Evolutionary conservation across 2,329 filamentous ascomycete species (phyloP).

Genomic region (Fusarium sp.): DNA sequence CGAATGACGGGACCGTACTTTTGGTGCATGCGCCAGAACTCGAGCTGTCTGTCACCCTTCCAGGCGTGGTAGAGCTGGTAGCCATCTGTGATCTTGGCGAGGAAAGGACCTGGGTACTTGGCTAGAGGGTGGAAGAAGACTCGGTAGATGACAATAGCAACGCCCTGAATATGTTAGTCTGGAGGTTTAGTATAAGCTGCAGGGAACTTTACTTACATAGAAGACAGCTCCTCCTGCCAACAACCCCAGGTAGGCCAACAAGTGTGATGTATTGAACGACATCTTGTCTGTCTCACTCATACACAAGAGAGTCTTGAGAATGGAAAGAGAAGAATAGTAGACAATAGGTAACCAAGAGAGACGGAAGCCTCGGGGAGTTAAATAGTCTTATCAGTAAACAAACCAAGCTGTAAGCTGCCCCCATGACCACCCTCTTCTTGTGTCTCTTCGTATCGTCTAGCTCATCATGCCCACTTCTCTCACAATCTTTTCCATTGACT

Average conservation of each 20-base stretch:
- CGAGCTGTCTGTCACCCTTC: slow-evolving; percentile 78
- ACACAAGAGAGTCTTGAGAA: slow-evolving; percentile 10
- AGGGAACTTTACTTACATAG: slow-evolving; percentile 53
- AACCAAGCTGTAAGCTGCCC: slow-evolving; percentile 5
- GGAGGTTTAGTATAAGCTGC: background rate
- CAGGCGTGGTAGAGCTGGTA: slow-evolving; percentile 79
- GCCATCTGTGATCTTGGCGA: slow-evolving; percentile 72
- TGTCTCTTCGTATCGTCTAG: background rate
- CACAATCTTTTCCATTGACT: slow-evolving; percentile 13
- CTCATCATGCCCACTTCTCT: slow-evolving; percentile 22
- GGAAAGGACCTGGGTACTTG: slow-evolving; percentile 71
- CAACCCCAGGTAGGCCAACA: slow-evolving; percentile 55
- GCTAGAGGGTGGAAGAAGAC: slow-evolving; percentile 73
- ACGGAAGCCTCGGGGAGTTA: slow-evolving; percentile 19
- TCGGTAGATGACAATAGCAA: slow-evolving; percentile 63
- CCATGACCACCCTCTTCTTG: slow-evolving; percentile 32
- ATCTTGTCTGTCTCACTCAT: slow-evolving; percentile 35
- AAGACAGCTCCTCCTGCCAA: slow-evolving; percentile 50
- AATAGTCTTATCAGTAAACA: slow-evolving; percentile 16
- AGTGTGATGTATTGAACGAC: slow-evolving; percentile 49
- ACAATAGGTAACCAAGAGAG: background rate
- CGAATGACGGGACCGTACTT: slow-evolving; percentile 81
- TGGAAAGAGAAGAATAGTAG: background rate
- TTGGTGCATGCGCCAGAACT: slow-evolving; percentile 76
- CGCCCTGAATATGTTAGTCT: slow-evolving; percentile 47